Evolutionary conservation across 108 stramenopile species (phyloP), one percentile per base, ranked within the genome.

Genomic region (Cyclostephanos invisitatus): DNA sequence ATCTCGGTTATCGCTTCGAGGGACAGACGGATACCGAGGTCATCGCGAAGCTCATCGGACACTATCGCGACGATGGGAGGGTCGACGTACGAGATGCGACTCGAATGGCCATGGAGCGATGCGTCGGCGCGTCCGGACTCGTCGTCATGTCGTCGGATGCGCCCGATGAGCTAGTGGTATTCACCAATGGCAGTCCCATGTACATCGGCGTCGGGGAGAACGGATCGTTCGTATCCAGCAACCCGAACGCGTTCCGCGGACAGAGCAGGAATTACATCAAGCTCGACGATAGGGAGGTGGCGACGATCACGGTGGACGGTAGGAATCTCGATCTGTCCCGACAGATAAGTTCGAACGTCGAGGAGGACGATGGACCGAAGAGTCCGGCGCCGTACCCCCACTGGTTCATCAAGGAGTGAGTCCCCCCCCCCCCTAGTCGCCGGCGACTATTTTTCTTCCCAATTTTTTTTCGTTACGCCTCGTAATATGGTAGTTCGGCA

Each of bases 1-100:
- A 37, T 22, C 42, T 76, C 50, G 92, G 94, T 2, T 77, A 90
- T 28, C 77, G 63, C 42, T 96, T 96, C 76, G 57, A 63, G 25
- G 86, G 88, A 8, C 91, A 95, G 70, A 96, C 96, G 8, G 96
- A 96, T 83, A 92, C 93, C 27, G 96, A 96, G 79, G 93, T 96
- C 14, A 86, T 96, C 50, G 91, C 89, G 12, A 89, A 93, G 32
- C 62, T 96, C 50, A 88, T 94, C 60, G 84, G 84, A 21, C 78
- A 85, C 68, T 82, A 82, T 69, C 54, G 75, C 36, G 54, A 63
- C 59, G 69, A 40, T 38, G 82, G 74, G 2, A 50, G 61, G 27
- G 40, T 59, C 7, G 62, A 71, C 71, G 61, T 83, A 74, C 74
- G 77, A 4, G 76, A 67, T 8, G 93, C 92, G 10, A 88, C 87